Conservation (phyloP, 2,329 filamentous ascomycete genomes). For the Ophiognomonia clavigignenti-juglandacearum region DNA sequence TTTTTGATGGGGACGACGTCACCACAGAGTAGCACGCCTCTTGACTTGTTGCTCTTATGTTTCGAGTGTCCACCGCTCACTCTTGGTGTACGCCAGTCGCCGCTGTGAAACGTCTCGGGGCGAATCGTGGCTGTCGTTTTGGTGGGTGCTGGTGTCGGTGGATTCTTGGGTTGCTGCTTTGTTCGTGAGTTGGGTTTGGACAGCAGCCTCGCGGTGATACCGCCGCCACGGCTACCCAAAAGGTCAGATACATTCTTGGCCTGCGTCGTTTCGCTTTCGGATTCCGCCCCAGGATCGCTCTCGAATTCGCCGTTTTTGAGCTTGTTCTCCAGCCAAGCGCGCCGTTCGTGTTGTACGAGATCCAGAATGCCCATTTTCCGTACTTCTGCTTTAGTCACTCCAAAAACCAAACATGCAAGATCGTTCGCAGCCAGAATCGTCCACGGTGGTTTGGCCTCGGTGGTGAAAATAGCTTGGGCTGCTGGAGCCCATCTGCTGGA, state of each 20-base stretch:
- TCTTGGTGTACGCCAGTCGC: conserved; percentile 50
- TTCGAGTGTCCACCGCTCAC: conserved; percentile 42
- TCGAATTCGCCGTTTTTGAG: conserved; percentile 60
- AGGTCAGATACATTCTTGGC: conserved; percentile 37
- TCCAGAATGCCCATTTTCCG: conserved; percentile 92
- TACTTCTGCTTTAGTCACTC: conserved; percentile 94
- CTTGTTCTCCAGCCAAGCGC: conserved; percentile 86
- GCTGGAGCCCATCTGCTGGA: conserved; percentile 86
- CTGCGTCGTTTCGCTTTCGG: conserved; percentile 29
- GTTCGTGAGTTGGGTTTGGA: conserved; percentile 69
- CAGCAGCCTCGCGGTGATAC: conserved; percentile 82
- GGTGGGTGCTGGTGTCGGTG: conserved; percentile 28
- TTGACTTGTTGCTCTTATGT: conserved; percentile 61
- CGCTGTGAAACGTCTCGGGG: conserved; percentile 59
- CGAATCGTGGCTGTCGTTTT: conserved; percentile 49
- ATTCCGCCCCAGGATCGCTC: conserved; percentile 32
- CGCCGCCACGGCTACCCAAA: conserved; percentile 65
- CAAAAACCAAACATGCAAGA: conserved; percentile 93
- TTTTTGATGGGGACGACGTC: conserved; percentile 99
- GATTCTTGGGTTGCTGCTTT: conserved; percentile 23
- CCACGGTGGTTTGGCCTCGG: conserved; percentile 85
- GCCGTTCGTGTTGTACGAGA: conserved; percentile 83
- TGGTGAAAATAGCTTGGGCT: conserved; percentile 95
- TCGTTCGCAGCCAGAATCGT: conserved; percentile 96
- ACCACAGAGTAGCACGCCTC: conserved; percentile 83